Evolutionary conservation across 2,329 filamentous ascomycete genomes (phyloP), one percentile per base, ranked within the genome.

Genomic region (Pseudogymnoascus sp.): DNA sequence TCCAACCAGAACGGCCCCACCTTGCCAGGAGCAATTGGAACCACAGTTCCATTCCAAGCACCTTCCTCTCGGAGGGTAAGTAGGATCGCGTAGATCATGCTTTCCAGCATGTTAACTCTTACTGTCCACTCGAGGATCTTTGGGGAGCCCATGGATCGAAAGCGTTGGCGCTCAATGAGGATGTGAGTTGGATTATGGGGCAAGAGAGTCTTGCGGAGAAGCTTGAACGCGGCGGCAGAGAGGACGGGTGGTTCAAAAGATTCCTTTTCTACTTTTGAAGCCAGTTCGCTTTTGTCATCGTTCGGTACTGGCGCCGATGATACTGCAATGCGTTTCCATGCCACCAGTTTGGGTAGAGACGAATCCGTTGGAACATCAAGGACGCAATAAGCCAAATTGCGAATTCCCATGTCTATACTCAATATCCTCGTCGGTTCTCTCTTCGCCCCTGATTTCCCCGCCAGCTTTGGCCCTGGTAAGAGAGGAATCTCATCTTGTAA

Each of bases 351-450:
- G 66, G 66, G 37, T 71, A 61, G 14, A 36, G 70, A 21, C 61
- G 60, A 36, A 67, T 67, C n/a, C 16, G 62, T n/a, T 60, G 70
- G 64, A 21, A 67, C 57, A 62, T 71, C 69, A 6, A 90, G 74
- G 66, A 90, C 80, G 68, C 89, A 90, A 73, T 86, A 91, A 1
- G 90, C 90, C 3, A 96, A 79, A 73, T 96, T 96, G 48, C 85
- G 85, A 68, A 96, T 89, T 3, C 91, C 91, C 85, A 95, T 89
- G 74, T 96, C 91, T 67, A 96, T 88, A 72, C 90, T 93, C 36
- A 95, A 75, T 23, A 95, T 80, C 48, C 86, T 80, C 69, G 78
- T 65, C 51, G 69, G 64, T 2, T 13, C 43, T 64, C 60, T 36
- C 28, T 19, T 34, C 16, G 7, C 10, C n/a, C 16, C 51, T 1